phyloP scores from a whole-genome alignment of 2,329 filamentous ascomycete species.

The Amesomyces nigricolor region DNA sequence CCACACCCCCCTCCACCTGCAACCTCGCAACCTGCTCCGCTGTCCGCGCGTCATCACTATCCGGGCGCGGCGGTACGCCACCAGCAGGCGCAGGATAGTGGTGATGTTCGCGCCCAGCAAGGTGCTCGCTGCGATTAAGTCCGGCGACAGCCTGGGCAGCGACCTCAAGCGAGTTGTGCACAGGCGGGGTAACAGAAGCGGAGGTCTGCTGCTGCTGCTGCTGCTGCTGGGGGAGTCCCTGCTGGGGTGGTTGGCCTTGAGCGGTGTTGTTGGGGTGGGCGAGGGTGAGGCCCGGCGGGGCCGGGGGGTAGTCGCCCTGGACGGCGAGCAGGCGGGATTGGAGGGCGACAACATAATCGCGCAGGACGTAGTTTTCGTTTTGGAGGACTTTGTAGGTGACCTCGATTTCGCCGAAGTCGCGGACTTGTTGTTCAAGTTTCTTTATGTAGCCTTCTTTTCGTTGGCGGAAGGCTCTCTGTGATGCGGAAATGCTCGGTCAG shows the following conservation, averaged over 20 bases:
- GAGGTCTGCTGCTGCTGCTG: slow-evolving; percentile 1
- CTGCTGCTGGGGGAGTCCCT: slow-evolving; percentile 9
- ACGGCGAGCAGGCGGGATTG: slow-evolving; percentile 81
- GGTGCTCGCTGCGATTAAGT: slow-evolving; percentile 23
- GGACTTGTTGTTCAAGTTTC: slow-evolving; percentile 90
- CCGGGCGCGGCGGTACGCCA: slow-evolving; percentile 30
- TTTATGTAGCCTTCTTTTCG: slow-evolving; percentile 98
- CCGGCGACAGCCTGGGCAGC: slow-evolving; percentile 44
- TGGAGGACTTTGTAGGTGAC: slow-evolving; percentile 75
- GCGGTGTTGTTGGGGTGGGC: slow-evolving; percentile 38
- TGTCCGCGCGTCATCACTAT: slow-evolving; percentile 41
- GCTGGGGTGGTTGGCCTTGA: slow-evolving; percentile 27
- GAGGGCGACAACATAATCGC: slow-evolving; percentile 87
- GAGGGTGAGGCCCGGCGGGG: slow-evolving; percentile 74
- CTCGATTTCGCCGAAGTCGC: slow-evolving; percentile 70
- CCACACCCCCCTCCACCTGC: slow-evolving; percentile 34
- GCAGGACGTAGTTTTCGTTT: slow-evolving; percentile 80
- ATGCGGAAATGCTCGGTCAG: slow-evolving; percentile 20
- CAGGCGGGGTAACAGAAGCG: slow-evolving; percentile 18
- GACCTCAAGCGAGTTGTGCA: slow-evolving; percentile 39
- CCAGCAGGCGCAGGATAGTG: background rate
- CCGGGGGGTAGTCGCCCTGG: slow-evolving; percentile 76
- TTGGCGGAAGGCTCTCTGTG: slow-evolving; percentile 88
- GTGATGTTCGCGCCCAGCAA: slow-evolving; percentile 8
- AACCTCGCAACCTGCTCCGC: slow-evolving; percentile 51